These are phyloP conservation scores for Phytophthora macrochlamydospora DNA, from an alignment of 352 stramenopile genomes.

Conservation along the genomic window DNA sequence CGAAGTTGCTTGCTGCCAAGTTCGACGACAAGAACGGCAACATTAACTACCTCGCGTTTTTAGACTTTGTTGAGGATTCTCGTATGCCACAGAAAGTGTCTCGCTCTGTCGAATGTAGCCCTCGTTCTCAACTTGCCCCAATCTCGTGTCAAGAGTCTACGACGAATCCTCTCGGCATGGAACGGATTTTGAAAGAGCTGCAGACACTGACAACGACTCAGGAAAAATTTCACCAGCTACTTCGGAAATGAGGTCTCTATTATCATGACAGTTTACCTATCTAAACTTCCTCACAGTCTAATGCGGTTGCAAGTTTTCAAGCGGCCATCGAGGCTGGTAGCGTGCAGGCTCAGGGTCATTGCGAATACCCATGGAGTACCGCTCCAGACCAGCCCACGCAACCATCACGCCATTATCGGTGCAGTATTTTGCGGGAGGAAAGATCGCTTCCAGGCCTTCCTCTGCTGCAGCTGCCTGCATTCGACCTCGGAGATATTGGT, in stretches of 20 bases:
- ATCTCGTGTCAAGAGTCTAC: neutral
- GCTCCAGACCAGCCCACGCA: constrained; percentile 93
- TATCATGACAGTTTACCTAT: neutral
- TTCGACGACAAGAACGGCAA: constrained; percentile 65
- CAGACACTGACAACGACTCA: constrained; percentile 45
- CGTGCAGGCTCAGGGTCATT: constrained; percentile 55
- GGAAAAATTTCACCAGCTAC: constrained; percentile 34
- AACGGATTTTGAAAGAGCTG: constrained; percentile 53
- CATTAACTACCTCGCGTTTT: constrained; percentile 71
- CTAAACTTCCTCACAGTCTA: constrained; percentile 13
- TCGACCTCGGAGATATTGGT: constrained; percentile 92
- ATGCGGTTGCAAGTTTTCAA: constrained; percentile 63
- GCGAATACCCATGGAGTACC: constrained; percentile 56
- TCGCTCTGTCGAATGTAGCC: neutral
- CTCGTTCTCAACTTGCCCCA: neutral
- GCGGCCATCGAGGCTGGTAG: constrained; percentile 80
- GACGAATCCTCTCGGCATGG: constrained; percentile 13
- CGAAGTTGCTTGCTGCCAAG: constrained; percentile 49
- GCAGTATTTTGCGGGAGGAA: constrained; percentile 90
- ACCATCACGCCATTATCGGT: constrained; percentile 99
- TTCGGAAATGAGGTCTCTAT: constrained; percentile 21
- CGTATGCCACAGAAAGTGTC: neutral
- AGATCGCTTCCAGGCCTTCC: constrained; percentile 52
- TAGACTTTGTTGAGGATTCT: constrained; percentile 45
- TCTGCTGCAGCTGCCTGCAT: constrained; percentile 69